Evolutionary conservation across 2,329 filamentous ascomycete genomes (phyloP), one percentile per base, ranked within the genome.

Genomic region (Arthrinium puccinioides): DNA sequence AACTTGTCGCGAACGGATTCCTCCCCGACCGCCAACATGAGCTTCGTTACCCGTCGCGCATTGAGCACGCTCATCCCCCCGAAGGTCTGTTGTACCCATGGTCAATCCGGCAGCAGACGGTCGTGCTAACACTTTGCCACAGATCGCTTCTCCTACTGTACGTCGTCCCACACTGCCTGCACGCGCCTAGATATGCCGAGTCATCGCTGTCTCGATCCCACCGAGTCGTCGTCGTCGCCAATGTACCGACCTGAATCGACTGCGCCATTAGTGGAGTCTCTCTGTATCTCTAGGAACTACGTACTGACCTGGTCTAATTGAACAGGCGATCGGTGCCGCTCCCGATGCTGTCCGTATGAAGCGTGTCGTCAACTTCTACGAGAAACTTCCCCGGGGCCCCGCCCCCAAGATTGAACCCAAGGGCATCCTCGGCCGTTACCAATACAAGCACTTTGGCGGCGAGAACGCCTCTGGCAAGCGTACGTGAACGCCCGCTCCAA

Each of bases 11-110:
- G 49, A 38, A 27, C 13, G 25, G 15, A 27, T 5, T 27, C 43
- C 38, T 45, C 45, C 41, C 37, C 13, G 23, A 49, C 57, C 57
- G 59, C 64, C 76, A 87, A 71, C 69, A 96, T 95, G 89, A 95
- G 87, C 77, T 92, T 82, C 79, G 76, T 94, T 61, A 79, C 82
- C 61, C 86, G 85, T 70, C 82, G 89, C 72, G 85, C 79, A 76
- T 84, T 96, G 62, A 97, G 92, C 64, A 95, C 94, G 76, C 84
- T 98, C 68, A 96, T 98, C 59, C 94, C 94, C 56, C 92, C 94
- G 61, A 98, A 98, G 88, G 90, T 95, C 33, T 35, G 54, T 30
- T 13, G 9, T n/a, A 21, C 14, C 24, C n/a, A 21, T 16, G 14
- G 18, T 19, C 23, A 32, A 20, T 4, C 9, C 21, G 9, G 9